A percentile compares a stretch with the other conserved stretches of the same genome.
Evolutionary conservation across 345 rosid genomes (phyloP).

Genomic region (Streptanthus diversifolius): DNA sequence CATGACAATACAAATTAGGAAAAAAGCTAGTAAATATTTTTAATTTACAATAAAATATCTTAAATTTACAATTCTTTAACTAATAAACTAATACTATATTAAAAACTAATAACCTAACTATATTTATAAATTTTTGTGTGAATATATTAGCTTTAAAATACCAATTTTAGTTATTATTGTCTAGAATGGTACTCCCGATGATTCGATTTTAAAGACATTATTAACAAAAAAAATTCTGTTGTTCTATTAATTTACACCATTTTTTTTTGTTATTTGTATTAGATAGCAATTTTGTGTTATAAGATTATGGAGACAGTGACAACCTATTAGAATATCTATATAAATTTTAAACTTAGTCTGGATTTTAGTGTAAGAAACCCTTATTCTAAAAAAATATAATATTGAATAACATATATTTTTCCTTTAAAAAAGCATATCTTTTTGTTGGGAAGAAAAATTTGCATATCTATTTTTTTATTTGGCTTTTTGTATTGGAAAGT

Average conservation of each 20-base stretch:
- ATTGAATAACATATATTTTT: not conserved
- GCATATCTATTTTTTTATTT: not conserved
- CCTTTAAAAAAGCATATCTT: not conserved
- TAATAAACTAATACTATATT: not conserved
- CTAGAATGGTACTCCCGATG: not conserved
- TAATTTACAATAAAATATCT: not conserved
- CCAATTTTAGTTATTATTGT: too few relatives aligned
- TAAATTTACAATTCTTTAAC: not conserved
- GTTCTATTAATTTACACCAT: not conserved
- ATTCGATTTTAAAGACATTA: not conserved
- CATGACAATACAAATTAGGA: not conserved
- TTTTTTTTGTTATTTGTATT: not conserved
- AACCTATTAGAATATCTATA: not conserved
- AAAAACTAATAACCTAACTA: not conserved
- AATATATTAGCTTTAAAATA: not conserved
- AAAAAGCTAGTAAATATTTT: not conserved
- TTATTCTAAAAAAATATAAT: not conserved
- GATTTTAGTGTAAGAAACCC: not conserved
- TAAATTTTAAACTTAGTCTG: not conserved
- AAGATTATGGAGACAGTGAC: too few relatives aligned
- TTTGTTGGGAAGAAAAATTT: not conserved
- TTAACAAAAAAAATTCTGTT: not conserved
- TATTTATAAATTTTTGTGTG: not conserved
- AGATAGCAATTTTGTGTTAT: not conserved
- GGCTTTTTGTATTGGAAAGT: conserved; percentile 23